These are phyloP conservation scores for Blastobotrys attinorum DNA, from an alignment of 805 yeast genomes.

Conservation along the genomic window DNA sequence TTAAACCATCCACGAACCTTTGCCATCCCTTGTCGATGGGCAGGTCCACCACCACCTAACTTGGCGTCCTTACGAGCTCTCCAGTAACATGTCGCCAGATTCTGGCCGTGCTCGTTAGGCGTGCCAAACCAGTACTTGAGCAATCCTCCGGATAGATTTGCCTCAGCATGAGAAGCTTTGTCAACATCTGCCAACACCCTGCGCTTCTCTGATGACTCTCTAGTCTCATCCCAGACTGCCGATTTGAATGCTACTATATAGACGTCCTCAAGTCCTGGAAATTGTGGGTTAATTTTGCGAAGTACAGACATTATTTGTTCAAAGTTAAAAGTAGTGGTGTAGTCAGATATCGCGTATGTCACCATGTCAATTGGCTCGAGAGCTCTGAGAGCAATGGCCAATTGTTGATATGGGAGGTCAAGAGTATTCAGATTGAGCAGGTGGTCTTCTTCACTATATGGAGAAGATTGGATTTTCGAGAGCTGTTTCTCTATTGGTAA, in stretches of 20 bases:
- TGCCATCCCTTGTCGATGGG: slow-evolving; percentile 30
- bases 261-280: slow-evolving; percentile 14
- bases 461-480: slow-evolving; percentile 25
- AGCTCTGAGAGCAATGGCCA: slow-evolving; percentile 29
- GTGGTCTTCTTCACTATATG: slow-evolving; percentile 28
- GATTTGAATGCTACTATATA: slow-evolving; percentile 34
- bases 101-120: slow-evolving; percentile 28
- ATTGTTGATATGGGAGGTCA: slow-evolving; percentile 19
- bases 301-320: slow-evolving; percentile 16
- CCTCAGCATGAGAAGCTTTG: slow-evolving; percentile 31
- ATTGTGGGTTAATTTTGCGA: background rate
- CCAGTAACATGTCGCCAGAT: slow-evolving; percentile 38
- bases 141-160: slow-evolving; percentile 32
- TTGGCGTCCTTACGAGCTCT: slow-evolving; percentile 25
- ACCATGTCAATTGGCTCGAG: slow-evolving; percentile 17
- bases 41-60: slow-evolving; percentile 30
- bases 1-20: slow-evolving; percentile 30
- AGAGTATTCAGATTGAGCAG: slow-evolving; percentile 24
- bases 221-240: slow-evolving; percentile 25
- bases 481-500: background rate
- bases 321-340: slow-evolving; percentile 28
- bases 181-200: slow-evolving; percentile 27
- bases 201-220: slow-evolving; percentile 23
- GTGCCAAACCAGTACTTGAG: slow-evolving; percentile 36
- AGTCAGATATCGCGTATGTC: slow-evolving; percentile 24